Conservation (phyloP, 177 flowering plant genomes). For the Telopea speciosissima region DNA sequence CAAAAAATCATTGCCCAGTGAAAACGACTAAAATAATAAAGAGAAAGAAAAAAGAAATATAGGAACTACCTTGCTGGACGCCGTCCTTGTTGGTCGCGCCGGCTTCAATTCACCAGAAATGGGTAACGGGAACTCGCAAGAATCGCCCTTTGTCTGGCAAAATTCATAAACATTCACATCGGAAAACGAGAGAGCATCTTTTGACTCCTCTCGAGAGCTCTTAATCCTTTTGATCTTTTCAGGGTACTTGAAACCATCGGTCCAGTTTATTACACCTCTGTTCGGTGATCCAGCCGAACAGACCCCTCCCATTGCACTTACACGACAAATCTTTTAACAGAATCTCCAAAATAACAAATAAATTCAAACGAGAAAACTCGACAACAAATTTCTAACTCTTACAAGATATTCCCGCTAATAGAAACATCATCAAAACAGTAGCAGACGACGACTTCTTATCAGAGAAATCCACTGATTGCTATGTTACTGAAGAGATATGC, state of each 20-base stretch:
- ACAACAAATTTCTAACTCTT: neutral
- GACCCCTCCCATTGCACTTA: constrained; percentile 60
- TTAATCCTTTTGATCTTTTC: constrained; percentile 25
- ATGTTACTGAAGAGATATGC: neutral
- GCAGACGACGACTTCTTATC: neutral
- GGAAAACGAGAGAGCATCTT: constrained; percentile 17
- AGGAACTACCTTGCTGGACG: constrained; percentile 29
- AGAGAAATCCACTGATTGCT: neutral
- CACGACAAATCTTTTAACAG: neutral
- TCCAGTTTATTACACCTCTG: neutral
- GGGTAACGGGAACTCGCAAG: constrained; percentile 29
- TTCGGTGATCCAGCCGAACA: constrained; percentile 47
- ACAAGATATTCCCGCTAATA: neutral
- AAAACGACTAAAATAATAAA: neutral
- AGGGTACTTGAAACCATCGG: constrained; percentile 21
- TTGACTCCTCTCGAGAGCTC: constrained; percentile 22
- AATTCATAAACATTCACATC: constrained; percentile 14
- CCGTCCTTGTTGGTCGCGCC: constrained; percentile 33
- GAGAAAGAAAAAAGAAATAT: neutral
- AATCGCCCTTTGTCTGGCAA: constrained; percentile 22
- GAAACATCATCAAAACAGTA: neutral
- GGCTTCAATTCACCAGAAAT: constrained; percentile 52
- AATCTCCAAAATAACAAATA: neutral
- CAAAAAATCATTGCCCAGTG: neutral
- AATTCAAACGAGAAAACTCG: neutral